Percentiles rank a stretch among this genome's conserved stretches.
Evolutionary conservation across 169 alveolate species (phyloP).

Genomic region (Plasmodium yoelii): DNA sequence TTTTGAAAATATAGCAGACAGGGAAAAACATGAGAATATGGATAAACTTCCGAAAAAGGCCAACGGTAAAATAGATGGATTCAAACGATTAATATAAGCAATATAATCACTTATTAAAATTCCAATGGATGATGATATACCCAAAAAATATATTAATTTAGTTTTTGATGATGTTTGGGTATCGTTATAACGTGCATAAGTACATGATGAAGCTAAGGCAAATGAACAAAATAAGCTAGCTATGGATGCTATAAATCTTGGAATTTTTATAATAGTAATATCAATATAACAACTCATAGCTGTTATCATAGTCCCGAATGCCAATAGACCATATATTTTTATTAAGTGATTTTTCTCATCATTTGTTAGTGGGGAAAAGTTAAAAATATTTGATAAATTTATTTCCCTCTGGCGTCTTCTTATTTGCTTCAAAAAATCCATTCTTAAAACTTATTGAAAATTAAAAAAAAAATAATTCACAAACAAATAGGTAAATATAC

Average conservation of each 20-base stretch:
- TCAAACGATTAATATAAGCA: constrained; percentile 63
- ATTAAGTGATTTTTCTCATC: constrained; percentile 73
- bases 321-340: constrained; percentile 68
- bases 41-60: constrained; percentile 74
- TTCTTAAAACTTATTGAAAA: background rate
- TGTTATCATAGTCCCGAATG: constrained; percentile 64
- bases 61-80: constrained; percentile 68
- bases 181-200: constrained; percentile 36
- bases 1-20: constrained; percentile 73
- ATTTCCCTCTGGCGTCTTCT: constrained; percentile 63
- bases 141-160: constrained; percentile 57
- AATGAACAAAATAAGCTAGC: constrained; percentile 60
- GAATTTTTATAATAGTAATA: constrained; percentile 38
- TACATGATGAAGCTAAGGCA: constrained; percentile 66
- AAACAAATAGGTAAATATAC: too few species aligned
- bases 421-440: constrained; percentile 68
- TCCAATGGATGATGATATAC: constrained; percentile 65
- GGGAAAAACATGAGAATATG: constrained; percentile 65
- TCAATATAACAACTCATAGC: constrained; percentile 70
- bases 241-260: constrained; percentile 72
- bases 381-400: constrained; percentile 56
- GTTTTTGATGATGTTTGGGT: constrained; percentile 35
- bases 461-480: background rate
- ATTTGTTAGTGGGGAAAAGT: constrained; percentile 68
- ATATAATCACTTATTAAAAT: constrained; percentile 68